Base-by-base conservation (phyloP, 768 basidiomycete genomes). In the Clitopilus passeckerianus region DNA sequence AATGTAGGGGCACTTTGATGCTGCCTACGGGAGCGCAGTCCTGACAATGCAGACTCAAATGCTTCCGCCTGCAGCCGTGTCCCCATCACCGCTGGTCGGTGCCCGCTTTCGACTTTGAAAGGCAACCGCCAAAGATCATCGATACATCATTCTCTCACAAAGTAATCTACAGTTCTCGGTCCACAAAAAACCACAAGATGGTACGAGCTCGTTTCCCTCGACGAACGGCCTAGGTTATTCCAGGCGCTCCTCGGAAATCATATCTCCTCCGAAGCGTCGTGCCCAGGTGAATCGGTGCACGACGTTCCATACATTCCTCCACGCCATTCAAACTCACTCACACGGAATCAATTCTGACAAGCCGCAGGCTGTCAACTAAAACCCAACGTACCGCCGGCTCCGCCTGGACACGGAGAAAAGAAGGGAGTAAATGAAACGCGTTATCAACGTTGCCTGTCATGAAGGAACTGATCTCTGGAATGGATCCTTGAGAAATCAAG, bases 341-440 rank as follows among this genome's bases (percentile, higher is more conserved):
- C 46, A 50, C 22, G 46, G 46, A 50, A 50, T 22, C 46, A 50
- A 50, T 50, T 50, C 46, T 16, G 20, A 50, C 16, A 22, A 50
- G 46, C 46, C 46, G 46, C 46, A 50, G 46, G 46, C 46, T 50
- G 46, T 50, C 46, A 50, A 50, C n/a, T 4, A 50, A 50, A 50
- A n/a, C 20, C 9, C 46, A 50, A 50, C 46, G 12, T 50, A 50
- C 46, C 46, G 46, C 46, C 46, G 46, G 46, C 46, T 50, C 18
- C 46, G 18, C 20, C 20, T 50, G 5, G 22, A 23, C 46, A 18
- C 46, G 46, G 46, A 50, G 46, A 20, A 50, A 50, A 9, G 18
- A 50, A 50, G 46, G 46, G 46, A n/a, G 46, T 50, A 50, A 50
- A 50, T 18, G 46, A 50, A 50, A 50, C 46, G 46, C 46, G 46